phyloP scores from a whole-genome alignment of 148 eudicot species.

The Silene uniflora region DNA sequence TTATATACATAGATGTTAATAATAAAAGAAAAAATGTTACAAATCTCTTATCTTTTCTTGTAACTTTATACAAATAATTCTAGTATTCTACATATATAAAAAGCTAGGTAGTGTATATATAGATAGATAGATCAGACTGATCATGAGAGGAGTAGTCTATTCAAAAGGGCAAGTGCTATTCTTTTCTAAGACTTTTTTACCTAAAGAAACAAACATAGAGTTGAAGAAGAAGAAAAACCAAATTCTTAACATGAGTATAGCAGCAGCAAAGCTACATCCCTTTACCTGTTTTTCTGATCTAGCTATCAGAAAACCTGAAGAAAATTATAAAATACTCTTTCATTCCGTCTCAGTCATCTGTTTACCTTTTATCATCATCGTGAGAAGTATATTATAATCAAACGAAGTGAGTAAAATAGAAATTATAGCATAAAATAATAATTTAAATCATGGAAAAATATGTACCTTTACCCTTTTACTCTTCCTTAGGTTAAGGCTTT shows the following conservation, averaged over 20 bases:
- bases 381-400: too few species aligned
- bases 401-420: background rate
- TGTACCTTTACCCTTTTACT: constrained; percentile 16
- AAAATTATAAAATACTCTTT: background rate
- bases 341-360: too few species aligned
- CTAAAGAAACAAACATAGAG: constrained; percentile 17
- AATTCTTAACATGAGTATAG: background rate
- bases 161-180: constrained; percentile 21
- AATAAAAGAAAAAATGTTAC: too few species aligned
- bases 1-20: too few species aligned
- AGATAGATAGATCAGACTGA: constrained; percentile 22
- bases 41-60: too few species aligned
- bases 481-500: constrained; percentile 30
- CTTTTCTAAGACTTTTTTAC: constrained; percentile 18
- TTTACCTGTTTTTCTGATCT: constrained; percentile 19
- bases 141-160: background rate
- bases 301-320: background rate
- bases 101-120: constrained; percentile 10
- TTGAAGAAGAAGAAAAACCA: background rate
- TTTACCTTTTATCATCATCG: too few species aligned
- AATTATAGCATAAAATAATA: background rate
- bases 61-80: too few species aligned
- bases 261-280: constrained; percentile 6
- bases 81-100: background rate
- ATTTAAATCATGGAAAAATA: background rate